Evolutionary conservation across 2,329 filamentous ascomycete genomes (phyloP), one percentile per base, ranked within the genome.

Genomic region (Verticillium albo-atrum): DNA sequence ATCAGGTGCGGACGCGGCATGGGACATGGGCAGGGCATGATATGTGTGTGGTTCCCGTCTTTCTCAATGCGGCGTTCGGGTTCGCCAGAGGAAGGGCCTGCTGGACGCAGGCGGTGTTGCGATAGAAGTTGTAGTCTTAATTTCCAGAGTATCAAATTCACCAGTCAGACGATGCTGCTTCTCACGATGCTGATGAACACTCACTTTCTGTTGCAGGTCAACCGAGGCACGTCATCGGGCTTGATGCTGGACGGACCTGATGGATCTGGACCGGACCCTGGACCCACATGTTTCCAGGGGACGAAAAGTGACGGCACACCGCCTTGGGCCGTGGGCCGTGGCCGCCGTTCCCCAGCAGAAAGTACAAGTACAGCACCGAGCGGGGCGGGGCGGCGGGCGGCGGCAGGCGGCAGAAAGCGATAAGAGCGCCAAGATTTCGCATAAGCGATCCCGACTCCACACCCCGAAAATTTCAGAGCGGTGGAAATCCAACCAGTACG

Each of bases 391-490:
- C 34, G 14, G 14, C 14, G 12, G 34, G 14, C 34, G 3, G 3
- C 14, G 34, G 34, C 34, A 15, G 34, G n/a, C 37, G 37, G 20
- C 37, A 47, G n/a, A 23, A 47, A 37, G 30, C 34, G 42, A 47
- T 47, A 47, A 47, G n/a, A 28, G 27, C 34, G 62, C 59, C 61
- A 64, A 63, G 61, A 63, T 63, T 63, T 63, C 62, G 59, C 59
- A 61, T 60, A 64, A 63, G 62, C 62, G 59, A 64, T n/a, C n/a
- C n/a, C 58, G 58, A 55, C 61, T 63, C 62, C 62, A 64, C 62
- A 61, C 50, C 55, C 61, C 61, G 61, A 64, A 64, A 64, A 64
- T 37, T 64, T 64, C 61, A 58, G 57, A 58, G 47, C 35, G 53
- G 55, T 52, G 59, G 62, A 61, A 63, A 59, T 58, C 58, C 58